Base-by-base conservation (phyloP, 1,284 basidiomycete species). In the Ustilago bromivora region DNA sequence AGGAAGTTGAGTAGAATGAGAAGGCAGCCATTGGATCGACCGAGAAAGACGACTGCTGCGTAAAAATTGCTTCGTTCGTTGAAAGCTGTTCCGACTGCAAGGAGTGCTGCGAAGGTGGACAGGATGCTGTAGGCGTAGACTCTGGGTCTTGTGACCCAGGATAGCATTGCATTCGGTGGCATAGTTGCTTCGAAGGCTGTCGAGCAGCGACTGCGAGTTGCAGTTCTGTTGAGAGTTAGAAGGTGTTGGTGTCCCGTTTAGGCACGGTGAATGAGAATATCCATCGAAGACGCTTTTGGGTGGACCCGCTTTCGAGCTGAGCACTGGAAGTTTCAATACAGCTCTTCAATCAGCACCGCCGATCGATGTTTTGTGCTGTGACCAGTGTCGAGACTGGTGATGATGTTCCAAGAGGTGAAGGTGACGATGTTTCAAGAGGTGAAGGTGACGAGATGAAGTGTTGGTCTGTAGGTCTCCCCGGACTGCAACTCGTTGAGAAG, bases 11-110 rank as follows among this genome's bases (percentile, higher is more conserved):
- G 93, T n/a, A 99, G 89, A 28, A 96, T 78, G 3, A 83, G 64
- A 32, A 85, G 67, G 52, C 82, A 83, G n/a, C 77, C 91, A 82
- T 93, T 95, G 85, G 94, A 96, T 86, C 92, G 92, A 5, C 94
- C 93, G n/a, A 99, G 89, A 83, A 92, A 93, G 2, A 98, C 94
- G 12, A 93, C 91, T 5, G 97, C 93, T 13, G 95, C 92, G 84
- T 96, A 99, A 88, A 97, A 98, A 88, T 97, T 98, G 82, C 92
- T 92, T 79, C 97, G 90, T 65, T 90, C 92, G 81, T 91, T 89
- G 79, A 96, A 90, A 5, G 95, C 95, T 85, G 92, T 93, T 58
- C 67, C 65, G 13, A 83, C 74, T 8, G 84, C 78, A 17, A 32
- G 51, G 8, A 63, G 51, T 32, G 83, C 73, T 19, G 72, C 74